phyloP scores from a whole-genome alignment of 495 filamentous ascomycete species.

The Penicillium cinerascens region DNA sequence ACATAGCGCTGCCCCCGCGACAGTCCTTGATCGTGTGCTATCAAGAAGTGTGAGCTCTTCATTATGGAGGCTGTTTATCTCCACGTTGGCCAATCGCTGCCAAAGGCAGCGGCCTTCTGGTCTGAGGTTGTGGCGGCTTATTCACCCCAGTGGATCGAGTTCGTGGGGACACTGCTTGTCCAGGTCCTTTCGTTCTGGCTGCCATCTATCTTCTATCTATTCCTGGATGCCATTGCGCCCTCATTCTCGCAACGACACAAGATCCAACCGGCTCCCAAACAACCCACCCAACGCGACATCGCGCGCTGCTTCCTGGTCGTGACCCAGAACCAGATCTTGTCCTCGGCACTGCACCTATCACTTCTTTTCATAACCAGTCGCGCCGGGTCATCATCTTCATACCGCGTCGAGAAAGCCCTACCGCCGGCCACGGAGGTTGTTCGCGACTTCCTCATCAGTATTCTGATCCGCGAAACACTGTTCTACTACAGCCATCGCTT shows the following conservation, averaged over 20 bases:
- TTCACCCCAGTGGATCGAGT: constrained; percentile 37
- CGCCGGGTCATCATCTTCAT: constrained; percentile 20
- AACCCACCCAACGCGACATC: constrained; percentile 46
- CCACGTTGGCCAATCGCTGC: background rate
- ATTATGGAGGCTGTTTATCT: background rate
- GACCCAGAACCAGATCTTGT: constrained; percentile 44
- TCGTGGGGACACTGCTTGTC: constrained; percentile 41
- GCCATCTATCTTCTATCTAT: constrained; percentile 40
- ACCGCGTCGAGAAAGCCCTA: constrained; percentile 29
- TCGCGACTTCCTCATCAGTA: constrained; percentile 42
- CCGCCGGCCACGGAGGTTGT: constrained; percentile 34
- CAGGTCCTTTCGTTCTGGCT: constrained; percentile 53
- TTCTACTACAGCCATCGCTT: constrained; percentile 58
- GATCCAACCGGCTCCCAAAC: constrained; percentile 50
- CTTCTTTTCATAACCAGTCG: constrained; percentile 22
- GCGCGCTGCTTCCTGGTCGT: constrained; percentile 44
- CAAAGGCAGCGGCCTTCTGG: constrained; percentile 20
- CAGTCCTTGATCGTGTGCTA: background rate
- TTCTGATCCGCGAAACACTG: constrained; percentile 47
- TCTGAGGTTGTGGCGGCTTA: constrained; percentile 20
- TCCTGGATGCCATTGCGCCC: constrained; percentile 41
- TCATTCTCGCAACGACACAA: constrained; percentile 52
- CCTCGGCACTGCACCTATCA: constrained; percentile 32
- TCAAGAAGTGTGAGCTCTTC: background rate
- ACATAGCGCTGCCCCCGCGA: background rate